These are phyloP conservation scores for Hirsutella rhossiliensis DNA, from an alignment of 2,329 filamentous ascomycete genomes.

Conservation along the genomic window DNA sequence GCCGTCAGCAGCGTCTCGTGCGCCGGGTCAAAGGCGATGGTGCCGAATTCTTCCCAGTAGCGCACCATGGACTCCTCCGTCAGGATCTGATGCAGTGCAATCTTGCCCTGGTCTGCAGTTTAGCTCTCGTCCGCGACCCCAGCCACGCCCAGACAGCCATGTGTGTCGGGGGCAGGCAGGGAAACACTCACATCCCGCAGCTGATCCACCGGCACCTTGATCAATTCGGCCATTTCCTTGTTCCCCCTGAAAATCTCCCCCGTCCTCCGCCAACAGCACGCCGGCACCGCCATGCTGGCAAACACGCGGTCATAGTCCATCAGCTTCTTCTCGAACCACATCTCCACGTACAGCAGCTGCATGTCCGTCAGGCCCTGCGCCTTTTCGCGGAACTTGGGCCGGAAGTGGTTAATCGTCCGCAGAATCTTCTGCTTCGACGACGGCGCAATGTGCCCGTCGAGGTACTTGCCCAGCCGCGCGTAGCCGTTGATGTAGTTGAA, in stretches of 20 bases:
- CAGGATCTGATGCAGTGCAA: constrained; percentile 90
- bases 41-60: constrained; percentile 98
- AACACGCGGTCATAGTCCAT: constrained; percentile 99
- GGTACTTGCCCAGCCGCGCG: constrained; percentile 76
- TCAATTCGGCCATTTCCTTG: constrained; percentile 96
- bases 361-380: constrained; percentile 88
- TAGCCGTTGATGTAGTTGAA: constrained; percentile 99
- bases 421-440: constrained; percentile 83
- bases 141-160: no score
- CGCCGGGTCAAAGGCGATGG: constrained; percentile 86
- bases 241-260: constrained; percentile 97
- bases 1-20: constrained; percentile 94
- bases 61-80: constrained; percentile 89
- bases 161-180: no score
- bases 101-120: constrained; percentile 59
- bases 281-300: constrained; percentile 96
- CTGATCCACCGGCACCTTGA: constrained; percentile 82
- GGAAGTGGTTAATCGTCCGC: constrained; percentile 81
- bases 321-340: constrained; percentile 95
- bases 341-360: constrained; percentile 88
- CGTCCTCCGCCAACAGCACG: constrained; percentile 92
- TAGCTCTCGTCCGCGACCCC: constrained; percentile 1
- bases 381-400: constrained; percentile 91
- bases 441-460: constrained; percentile 77
- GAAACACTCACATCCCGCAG: constrained; percentile 66